These are phyloP conservation scores for Raddia distichophylla DNA, from an alignment of 176 grass and related monocot species.

Conservation along the genomic window DNA sequence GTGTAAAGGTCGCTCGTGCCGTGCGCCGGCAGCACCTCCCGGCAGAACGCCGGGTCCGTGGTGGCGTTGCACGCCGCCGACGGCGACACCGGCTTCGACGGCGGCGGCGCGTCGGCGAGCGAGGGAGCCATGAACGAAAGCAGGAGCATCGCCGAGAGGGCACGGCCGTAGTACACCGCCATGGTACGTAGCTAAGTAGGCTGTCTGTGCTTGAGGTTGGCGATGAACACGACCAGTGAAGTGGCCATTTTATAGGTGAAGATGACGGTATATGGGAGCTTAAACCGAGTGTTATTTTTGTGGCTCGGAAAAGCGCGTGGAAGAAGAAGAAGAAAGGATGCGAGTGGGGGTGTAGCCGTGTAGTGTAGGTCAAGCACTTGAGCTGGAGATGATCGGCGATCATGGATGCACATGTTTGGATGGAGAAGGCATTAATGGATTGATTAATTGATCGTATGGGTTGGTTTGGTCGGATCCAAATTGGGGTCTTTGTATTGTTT, in stretches of 20 bases:
- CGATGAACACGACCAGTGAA: background rate
- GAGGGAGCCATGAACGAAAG: conserved; percentile 22
- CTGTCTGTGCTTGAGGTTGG: background rate
- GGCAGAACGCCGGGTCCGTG: conserved; percentile 69
- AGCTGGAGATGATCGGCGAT: conserved; percentile 8
- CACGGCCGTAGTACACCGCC: background rate
- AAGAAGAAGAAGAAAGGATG: background rate
- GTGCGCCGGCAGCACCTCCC: conserved; percentile 50
- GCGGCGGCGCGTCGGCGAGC: conserved; percentile 20
- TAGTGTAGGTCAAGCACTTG: conserved; percentile 1
- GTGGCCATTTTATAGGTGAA: conserved; percentile 43
- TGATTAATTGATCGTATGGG: conserved; percentile 25
- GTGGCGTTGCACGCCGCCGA: conserved; percentile 64
- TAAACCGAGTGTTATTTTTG: conserved; percentile 3
- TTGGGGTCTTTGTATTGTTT: background rate
- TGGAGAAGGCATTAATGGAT: background rate
- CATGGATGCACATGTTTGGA: conserved; percentile 18
- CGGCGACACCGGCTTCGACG: conserved; percentile 48
- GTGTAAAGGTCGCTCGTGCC: conserved; percentile 62
- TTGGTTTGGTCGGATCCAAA: conserved; percentile 62
- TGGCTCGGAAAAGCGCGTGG: conserved; percentile 31
- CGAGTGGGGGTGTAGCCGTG: background rate
- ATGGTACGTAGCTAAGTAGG: conserved; percentile 9
- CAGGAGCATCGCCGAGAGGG: conserved; percentile 26
- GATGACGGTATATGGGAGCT: background rate